A percentile compares a stretch with the other conserved stretches of the same genome.
Evolutionary conservation across 176 grass and related monocot species (phyloP).

Genomic region (Puya raimondii): DNA sequence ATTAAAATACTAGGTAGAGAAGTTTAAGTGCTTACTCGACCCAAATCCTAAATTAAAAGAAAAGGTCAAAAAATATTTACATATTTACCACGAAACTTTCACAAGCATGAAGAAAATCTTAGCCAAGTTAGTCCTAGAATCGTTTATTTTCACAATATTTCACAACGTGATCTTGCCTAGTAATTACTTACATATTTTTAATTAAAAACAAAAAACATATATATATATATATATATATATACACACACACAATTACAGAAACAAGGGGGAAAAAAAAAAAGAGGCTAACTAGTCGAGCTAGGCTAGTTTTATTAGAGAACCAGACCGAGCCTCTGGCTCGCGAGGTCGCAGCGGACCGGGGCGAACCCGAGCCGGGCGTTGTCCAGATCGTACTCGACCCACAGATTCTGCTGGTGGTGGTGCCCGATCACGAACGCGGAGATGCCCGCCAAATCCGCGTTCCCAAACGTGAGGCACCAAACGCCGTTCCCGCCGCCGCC

Average conservation of each 20-base stretch:
- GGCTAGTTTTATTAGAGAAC: slow-evolving; percentile 29
- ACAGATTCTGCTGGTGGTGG: slow-evolving; percentile 98
- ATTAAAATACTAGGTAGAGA: too few species aligned
- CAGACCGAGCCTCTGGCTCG: slow-evolving; percentile 75
- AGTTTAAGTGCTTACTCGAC: too few species aligned
- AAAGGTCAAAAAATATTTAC: too few species aligned
- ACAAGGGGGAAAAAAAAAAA: neutral
- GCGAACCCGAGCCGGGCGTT: slow-evolving; percentile 77
- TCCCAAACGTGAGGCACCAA: slow-evolving; percentile 96
- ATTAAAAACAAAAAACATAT: too few species aligned
- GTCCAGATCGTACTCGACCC: slow-evolving; percentile 98
- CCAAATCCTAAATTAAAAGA: too few species aligned
- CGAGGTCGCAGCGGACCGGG: slow-evolving; percentile 77
- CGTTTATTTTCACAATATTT: too few species aligned
- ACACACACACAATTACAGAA: neutral
- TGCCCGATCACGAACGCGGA: slow-evolving; percentile 92
- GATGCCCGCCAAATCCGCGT: slow-evolving; percentile 78
- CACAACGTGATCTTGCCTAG: too few species aligned
- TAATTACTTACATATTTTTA: too few species aligned
- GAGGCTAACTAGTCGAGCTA: neutral
- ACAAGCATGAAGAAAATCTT: too few species aligned
- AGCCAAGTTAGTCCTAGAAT: too few species aligned
- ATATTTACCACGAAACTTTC: too few species aligned
- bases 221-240: too few species aligned
- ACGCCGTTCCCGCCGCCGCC: slow-evolving; percentile 57